A percentile compares a stretch with the other conserved stretches of the same genome.
phyloP scores from a whole-genome alignment of 2,329 filamentous ascomycete species.

The Colletotrichum australisinense region DNA sequence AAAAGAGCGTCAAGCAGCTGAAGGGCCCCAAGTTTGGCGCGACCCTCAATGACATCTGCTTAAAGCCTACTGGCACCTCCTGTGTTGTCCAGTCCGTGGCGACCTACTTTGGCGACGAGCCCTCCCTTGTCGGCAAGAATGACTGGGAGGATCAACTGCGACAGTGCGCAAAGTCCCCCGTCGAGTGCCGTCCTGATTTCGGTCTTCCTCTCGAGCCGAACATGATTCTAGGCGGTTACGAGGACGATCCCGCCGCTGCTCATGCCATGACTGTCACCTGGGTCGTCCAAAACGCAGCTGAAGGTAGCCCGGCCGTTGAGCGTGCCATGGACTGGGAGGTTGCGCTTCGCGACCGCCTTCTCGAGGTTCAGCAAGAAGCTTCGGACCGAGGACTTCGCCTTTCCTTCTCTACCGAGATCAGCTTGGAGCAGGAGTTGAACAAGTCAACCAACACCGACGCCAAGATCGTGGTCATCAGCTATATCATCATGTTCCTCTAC shows the following conservation, averaged over 20 bases:
- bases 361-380: constrained; percentile 86
- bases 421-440: constrained; percentile 94
- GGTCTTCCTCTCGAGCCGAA: constrained; percentile 88
- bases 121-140: constrained; percentile 68
- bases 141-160: constrained; percentile 80
- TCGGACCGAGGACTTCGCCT: constrained; percentile 80
- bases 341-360: constrained; percentile 77
- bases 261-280: constrained; percentile 89
- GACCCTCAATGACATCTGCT: constrained; percentile 86
- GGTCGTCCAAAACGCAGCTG: constrained; percentile 89
- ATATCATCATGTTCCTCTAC: constrained; percentile 98
- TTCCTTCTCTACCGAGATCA: constrained; percentile 96
- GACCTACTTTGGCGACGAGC: constrained; percentile 83
- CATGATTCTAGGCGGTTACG: constrained; percentile 87
- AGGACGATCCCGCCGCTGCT: constrained; percentile 76
- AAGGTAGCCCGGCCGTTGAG: constrained; percentile 76
- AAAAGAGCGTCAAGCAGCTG: constrained; percentile 78
- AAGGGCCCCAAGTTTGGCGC: constrained; percentile 76
- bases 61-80: constrained; percentile 89
- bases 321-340: constrained; percentile 92
- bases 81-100: constrained; percentile 96
- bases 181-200: constrained; percentile 88
- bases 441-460: constrained; percentile 99
- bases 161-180: constrained; percentile 82
- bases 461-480: constrained; percentile 95